Base-by-base conservation (phyloP, 768 basidiomycete species). In the Suillus subaureus region DNA sequence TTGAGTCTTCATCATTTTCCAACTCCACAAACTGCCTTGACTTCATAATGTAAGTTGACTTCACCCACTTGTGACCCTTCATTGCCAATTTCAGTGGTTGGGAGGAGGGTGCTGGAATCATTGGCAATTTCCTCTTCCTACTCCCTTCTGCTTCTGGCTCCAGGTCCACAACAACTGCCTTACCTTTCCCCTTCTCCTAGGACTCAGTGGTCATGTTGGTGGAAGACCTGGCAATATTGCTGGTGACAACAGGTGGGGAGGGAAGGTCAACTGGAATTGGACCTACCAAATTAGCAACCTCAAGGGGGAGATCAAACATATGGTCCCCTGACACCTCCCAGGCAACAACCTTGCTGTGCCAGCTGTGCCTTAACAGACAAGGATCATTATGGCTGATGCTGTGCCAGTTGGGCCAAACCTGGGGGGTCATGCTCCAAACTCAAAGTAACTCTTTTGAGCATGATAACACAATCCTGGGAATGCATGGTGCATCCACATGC, bases 281-380 rank as follows among this genome's bases (percentile, higher is more conserved):
- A 3, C 43, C 43, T 2, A 21, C 2, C 4, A 9, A 21, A 4
- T 21, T 21, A 18, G 42, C 6, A 11, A 16, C 15, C 1, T 3
- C 16, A 7, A 40, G 15, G 0, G 16, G 42, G 6, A 42, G 42
- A 8, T 42, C 42, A 18, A 18, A 18, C 21, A 9, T 11, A 45
- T 9, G 6, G 21, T n/a, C 43, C n/a, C 21, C 43, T 3, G 21
- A 9, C 3, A 7, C 42, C 42, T 43, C 43, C 43, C 43, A 45
- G 21, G 43, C 8, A 3, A 3, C 0, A 4, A 45, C 4, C 9
- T 45, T 45, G 43, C 0, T 9, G 21, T 4, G 1, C 43, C 43
- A 45, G 21, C 21, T 0, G 0, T 45, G 43, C 3, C 11, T 45
- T 8, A 4, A 4, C 21, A 45, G 0, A 0, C 21, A 4, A 5